Conservation (phyloP, 1,139 yeast genomes). For the Taphrina deformans region DNA sequence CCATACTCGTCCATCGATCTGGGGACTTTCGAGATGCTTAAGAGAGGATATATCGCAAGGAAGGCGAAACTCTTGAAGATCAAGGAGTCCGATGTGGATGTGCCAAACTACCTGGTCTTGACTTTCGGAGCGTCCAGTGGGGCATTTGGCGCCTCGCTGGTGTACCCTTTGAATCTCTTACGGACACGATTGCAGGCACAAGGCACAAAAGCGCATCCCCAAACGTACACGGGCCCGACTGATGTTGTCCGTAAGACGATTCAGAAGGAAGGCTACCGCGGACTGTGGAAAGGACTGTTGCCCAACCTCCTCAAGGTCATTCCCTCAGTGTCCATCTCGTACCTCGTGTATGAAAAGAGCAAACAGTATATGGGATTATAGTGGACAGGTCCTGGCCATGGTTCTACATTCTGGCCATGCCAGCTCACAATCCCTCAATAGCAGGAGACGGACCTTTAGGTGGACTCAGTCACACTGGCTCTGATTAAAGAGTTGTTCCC, state of each 20-base stretch:
- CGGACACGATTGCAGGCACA: conserved; percentile 96
- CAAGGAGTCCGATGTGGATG: conserved; percentile 62
- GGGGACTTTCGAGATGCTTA: conserved; percentile 87
- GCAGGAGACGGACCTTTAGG: too few species aligned
- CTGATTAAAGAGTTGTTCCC: too few species aligned
- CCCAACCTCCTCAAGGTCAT: conserved; percentile 89
- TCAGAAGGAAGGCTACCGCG: conserved; percentile 46
- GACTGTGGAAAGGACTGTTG: conserved; percentile 82
- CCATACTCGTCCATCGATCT: conserved; percentile 96
- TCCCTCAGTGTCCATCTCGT: conserved; percentile 93
- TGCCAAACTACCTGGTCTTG: conserved; percentile 78
- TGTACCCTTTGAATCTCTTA: conserved; percentile 84
- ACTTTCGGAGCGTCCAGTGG: conserved; percentile 94
- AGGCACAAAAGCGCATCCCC: conserved; percentile 95
- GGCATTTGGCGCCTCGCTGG: conserved; percentile 91
- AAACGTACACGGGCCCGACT: conserved; percentile 72
- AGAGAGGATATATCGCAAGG: conserved; percentile 66
- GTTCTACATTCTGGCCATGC: neutral
- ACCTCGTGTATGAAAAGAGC: conserved; percentile 80
- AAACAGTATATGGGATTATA: conserved; percentile 30
- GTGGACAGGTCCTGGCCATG: neutral
- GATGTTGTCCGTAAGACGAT: conserved; percentile 80
- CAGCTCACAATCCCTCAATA: too few species aligned
- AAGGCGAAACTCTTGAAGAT: conserved; percentile 58
- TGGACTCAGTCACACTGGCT: too few species aligned